These are phyloP conservation scores for Chalara sp. DNA, from an alignment of 2,329 filamentous ascomycete species.

Conservation along the genomic window DNA sequence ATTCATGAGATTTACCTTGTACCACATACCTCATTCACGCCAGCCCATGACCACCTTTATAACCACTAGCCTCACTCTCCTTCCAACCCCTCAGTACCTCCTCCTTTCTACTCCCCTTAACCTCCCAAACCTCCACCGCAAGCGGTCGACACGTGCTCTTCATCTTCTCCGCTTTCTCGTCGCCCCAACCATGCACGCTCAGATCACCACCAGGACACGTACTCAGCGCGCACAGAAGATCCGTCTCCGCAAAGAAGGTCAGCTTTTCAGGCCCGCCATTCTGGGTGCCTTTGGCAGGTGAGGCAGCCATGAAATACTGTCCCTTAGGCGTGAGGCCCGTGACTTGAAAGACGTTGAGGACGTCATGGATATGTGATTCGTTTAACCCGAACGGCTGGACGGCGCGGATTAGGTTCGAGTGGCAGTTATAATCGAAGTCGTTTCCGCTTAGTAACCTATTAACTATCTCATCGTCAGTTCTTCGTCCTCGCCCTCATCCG, in stretches of 20 bases:
- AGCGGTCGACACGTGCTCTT: conserved; percentile 65
- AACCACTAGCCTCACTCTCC: background rate
- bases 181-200: conserved; percentile 75
- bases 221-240: conserved; percentile 53
- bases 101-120: conserved; percentile 40
- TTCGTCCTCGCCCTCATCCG: background rate
- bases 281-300: background rate
- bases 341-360: conserved; percentile 81
- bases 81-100: conserved; percentile 39
- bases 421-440: conserved; percentile 75
- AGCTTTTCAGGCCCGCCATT: conserved; percentile 34
- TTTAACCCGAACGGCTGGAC: conserved; percentile 60
- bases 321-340: conserved; percentile 68
- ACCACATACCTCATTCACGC: no score
- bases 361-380: conserved; percentile 75
- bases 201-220: conserved; percentile 79
- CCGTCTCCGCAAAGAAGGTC: conserved; percentile 75
- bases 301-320: conserved; percentile 63
- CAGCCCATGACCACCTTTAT: background rate
- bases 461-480: conserved; percentile 34
- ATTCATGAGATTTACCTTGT: no score
- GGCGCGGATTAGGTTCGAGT: conserved; percentile 72
- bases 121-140: conserved; percentile 63
- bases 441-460: conserved; percentile 65
- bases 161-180: conserved; percentile 61